These are phyloP conservation scores for Suillus placidus DNA, from an alignment of 768 basidiomycete genomes.

Conservation along the genomic window DNA sequence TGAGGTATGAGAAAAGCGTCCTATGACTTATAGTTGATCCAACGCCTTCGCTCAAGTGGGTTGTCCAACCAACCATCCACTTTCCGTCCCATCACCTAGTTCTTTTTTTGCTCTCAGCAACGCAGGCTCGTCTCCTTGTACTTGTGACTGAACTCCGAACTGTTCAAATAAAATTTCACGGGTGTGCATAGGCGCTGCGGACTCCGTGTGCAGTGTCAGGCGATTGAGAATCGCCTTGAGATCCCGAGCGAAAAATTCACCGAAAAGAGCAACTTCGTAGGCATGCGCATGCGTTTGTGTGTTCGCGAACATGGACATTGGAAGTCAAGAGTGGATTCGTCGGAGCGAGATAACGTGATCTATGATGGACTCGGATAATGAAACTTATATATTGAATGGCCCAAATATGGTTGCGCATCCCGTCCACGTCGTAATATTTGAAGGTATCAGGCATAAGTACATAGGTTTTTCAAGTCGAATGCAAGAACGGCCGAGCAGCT, in stretches of 20 bases:
- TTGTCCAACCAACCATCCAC: constrained; percentile 58
- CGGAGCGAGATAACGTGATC: not conserved
- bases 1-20: constrained; percentile 78
- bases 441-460: not conserved
- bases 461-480: not conserved
- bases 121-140: constrained; percentile 69
- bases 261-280: constrained; percentile 83
- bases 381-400: not conserved
- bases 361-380: not conserved
- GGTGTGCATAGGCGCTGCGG: constrained; percentile 70
- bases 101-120: constrained; percentile 78
- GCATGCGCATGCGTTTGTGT: constrained; percentile 46
- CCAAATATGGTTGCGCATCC: not conserved
- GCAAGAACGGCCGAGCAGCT: not conserved
- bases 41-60: constrained; percentile 1
- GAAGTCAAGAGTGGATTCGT: not conserved
- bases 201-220: constrained; percentile 81
- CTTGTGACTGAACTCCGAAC: constrained; percentile 62
- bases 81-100: constrained; percentile 51
- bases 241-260: constrained; percentile 78
- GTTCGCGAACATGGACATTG: constrained; percentile 23
- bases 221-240: constrained; percentile 78
- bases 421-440: not conserved
- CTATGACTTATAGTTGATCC: constrained; percentile 36
- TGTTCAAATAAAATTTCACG: constrained; percentile 86